These are phyloP conservation scores for Ganoderma meredithae DNA, from an alignment of 1,284 basidiomycete genomes.

Conservation along the genomic window DNA sequence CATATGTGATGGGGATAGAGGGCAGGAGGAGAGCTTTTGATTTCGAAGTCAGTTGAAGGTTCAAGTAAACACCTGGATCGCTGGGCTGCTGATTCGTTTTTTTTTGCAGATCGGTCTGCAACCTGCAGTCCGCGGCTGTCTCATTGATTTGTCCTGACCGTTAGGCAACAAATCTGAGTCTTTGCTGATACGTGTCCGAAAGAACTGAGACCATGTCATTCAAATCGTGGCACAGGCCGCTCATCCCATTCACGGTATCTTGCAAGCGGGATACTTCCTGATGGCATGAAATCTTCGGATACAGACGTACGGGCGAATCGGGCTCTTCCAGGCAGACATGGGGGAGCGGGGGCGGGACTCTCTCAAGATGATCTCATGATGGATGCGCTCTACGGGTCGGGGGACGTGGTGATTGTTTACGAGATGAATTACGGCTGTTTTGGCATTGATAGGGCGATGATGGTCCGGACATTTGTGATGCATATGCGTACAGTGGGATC, in stretches of 20 bases:
- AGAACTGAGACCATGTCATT: neutral
- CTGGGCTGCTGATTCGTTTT: neutral
- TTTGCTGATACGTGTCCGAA: too few species aligned
- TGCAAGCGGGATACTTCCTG: constrained; percentile 13
- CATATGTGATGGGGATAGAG: neutral
- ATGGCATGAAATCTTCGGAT: constrained; percentile 7
- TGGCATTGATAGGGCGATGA: neutral
- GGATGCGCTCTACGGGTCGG: constrained; percentile 23
- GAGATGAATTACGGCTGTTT: too few species aligned
- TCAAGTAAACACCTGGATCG: neutral
- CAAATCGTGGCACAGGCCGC: neutral
- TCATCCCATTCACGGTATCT: too few species aligned
- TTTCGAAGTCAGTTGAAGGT: neutral
- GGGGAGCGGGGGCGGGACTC: constrained; percentile 14
- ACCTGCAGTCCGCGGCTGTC: neutral
- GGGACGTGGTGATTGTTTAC: constrained; percentile 14
- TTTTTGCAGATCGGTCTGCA: neutral
- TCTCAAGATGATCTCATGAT: too few species aligned
- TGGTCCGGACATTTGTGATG: neutral
- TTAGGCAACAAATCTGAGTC: too few species aligned
- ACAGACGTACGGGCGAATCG: neutral
- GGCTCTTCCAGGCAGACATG: constrained; percentile 23
- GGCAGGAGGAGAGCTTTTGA: neutral
- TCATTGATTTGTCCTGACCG: too few species aligned
- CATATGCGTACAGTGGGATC: constrained; percentile 15